phyloP scores from a whole-genome alignment of 2,329 filamentous ascomycete species.

The Trichothecium roseum region DNA sequence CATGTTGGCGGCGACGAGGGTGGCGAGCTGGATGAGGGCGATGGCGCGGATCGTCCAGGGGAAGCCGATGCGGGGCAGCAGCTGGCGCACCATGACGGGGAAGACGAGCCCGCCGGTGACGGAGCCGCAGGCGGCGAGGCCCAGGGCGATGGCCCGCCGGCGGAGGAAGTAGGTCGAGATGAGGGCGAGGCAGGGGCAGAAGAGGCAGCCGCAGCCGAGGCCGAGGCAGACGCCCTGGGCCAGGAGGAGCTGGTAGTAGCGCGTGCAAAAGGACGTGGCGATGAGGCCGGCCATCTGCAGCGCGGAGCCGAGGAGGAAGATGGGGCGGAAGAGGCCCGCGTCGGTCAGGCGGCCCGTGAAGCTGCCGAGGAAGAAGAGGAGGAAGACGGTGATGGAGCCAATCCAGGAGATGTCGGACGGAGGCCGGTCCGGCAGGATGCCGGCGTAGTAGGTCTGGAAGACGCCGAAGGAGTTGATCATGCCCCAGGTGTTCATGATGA shows the following conservation, averaged over 20 bases:
- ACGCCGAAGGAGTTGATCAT: slow-evolving; percentile 45
- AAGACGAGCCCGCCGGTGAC: slow-evolving; percentile 50
- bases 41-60: slow-evolving; percentile 47
- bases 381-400: slow-evolving; percentile 41
- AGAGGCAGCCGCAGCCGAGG: slow-evolving; percentile 51
- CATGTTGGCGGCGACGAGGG: slow-evolving; percentile 24
- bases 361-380: slow-evolving; percentile 44
- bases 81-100: slow-evolving; percentile 24
- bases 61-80: slow-evolving; percentile 22
- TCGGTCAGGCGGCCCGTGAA: slow-evolving; percentile 43
- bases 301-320: slow-evolving; percentile 27
- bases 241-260: slow-evolving; percentile 47
- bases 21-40: slow-evolving; percentile 45
- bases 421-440: slow-evolving; percentile 21
- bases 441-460: slow-evolving; percentile 43
- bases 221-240: slow-evolving; percentile 48
- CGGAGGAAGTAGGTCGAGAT: slow-evolving; percentile 55
- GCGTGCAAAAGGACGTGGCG: slow-evolving; percentile 28
- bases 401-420: slow-evolving; percentile 40
- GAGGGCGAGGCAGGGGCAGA: slow-evolving; percentile 53
- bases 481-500: slow-evolving; percentile 22
- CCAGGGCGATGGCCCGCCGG: slow-evolving; percentile 48
- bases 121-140: slow-evolving; percentile 48
- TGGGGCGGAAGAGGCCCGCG: slow-evolving; percentile 38
- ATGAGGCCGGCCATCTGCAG: slow-evolving; percentile 39